phyloP scores from a whole-genome alignment of 805 yeast species.

The Blastobotrys peoriensis region DNA sequence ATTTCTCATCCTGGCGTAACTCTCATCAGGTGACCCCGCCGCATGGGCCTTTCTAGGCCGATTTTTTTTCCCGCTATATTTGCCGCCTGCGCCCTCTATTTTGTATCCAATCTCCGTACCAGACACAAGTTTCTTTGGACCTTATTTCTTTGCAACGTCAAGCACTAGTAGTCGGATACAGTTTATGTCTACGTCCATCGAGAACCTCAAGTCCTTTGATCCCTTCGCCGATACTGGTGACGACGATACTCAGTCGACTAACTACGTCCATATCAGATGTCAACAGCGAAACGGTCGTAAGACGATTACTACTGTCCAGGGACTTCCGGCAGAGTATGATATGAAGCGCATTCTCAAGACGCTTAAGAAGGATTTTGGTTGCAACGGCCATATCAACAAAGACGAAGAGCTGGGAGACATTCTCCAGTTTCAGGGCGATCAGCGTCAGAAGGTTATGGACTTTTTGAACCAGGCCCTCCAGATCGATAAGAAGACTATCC shows the following conservation, averaged over 20 bases:
- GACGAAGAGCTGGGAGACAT: constrained; percentile 96
- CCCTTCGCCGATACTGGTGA: constrained; percentile 99
- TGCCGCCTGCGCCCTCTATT: too few relatives aligned
- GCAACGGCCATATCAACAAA: constrained; percentile 96
- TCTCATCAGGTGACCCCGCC: too few relatives aligned
- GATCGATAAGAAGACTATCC: constrained; percentile 91
- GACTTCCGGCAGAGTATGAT: constrained; percentile 92
- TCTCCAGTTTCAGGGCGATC: constrained; percentile 98
- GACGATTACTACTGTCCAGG: constrained; percentile 97
- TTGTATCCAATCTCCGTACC: too few relatives aligned
- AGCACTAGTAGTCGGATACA: too few relatives aligned
- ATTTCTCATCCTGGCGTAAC: too few relatives aligned
- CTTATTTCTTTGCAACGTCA: too few relatives aligned
- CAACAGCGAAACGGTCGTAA: constrained; percentile 99
- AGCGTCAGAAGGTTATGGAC: constrained; percentile 92
- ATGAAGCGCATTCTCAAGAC: constrained; percentile 89
- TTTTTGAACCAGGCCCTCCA: constrained; percentile 81
- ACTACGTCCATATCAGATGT: constrained; percentile 94
- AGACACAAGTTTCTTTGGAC: too few relatives aligned
- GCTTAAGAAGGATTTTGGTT: constrained; percentile 95
- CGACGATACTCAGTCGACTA: constrained; percentile 93
- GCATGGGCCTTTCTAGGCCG: too few relatives aligned
- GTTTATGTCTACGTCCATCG: constrained; percentile 70
- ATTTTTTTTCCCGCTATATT: too few relatives aligned
- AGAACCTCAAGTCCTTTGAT: constrained; percentile 52